Evolutionary conservation across 2,329 filamentous ascomycete genomes (phyloP).

Genomic region (Colletotrichum endophyticum): DNA sequence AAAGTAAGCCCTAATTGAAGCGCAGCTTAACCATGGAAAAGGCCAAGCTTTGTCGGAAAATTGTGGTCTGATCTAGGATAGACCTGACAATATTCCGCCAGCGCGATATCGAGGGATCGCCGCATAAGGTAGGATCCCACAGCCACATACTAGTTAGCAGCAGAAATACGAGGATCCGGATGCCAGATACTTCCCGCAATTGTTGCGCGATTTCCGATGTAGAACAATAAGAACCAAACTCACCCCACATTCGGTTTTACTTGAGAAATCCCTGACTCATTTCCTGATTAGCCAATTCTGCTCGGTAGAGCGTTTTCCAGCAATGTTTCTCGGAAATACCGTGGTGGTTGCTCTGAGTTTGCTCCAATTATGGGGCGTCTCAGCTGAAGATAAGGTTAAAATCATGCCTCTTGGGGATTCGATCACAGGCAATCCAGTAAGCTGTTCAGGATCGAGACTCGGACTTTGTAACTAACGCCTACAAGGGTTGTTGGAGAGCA

Average conservation of each 20-base stretch:
- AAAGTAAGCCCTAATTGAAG: neutral
- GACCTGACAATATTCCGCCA: neutral
- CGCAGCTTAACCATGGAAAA: neutral
- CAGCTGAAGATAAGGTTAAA: neutral
- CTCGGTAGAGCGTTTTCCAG: neutral
- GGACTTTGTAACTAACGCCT: neutral
- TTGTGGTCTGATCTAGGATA: neutral
- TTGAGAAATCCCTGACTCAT: neutral
- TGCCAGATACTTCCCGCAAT: neutral
- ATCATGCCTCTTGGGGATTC: slow-evolving; percentile 30
- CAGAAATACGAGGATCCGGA: neutral
- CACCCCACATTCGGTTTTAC: neutral
- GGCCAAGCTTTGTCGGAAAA: neutral
- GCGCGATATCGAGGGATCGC: neutral
- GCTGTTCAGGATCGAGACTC: neutral
- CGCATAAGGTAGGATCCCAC: neutral
- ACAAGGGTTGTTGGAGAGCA: slow-evolving; percentile 36
- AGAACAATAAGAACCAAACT: neutral
- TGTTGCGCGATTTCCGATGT: neutral
- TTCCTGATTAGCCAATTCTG: neutral
- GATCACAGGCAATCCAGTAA: slow-evolving; percentile 28
- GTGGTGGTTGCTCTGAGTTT: neutral
- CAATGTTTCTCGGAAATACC: neutral
- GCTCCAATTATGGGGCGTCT: neutral
- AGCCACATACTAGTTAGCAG: neutral